Conservation (phyloP, 208 protist genomes). For the Leishmania tropica region DNA sequence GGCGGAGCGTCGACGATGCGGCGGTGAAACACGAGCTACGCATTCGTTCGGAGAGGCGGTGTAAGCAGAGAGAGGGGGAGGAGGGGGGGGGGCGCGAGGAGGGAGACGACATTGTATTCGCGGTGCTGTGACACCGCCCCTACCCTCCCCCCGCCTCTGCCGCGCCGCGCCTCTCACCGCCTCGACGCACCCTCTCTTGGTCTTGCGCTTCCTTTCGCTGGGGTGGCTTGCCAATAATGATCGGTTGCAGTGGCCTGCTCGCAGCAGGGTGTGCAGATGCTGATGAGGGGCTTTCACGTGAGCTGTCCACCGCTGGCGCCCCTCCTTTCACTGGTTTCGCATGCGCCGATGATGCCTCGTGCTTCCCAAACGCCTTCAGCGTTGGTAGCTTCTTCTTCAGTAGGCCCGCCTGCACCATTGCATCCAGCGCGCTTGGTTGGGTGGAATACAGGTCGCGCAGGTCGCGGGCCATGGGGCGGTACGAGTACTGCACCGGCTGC, state of each 20-base stretch:
- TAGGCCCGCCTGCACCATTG: conserved; percentile 24
- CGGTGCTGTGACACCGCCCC: not conserved
- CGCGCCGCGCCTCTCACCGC: not conserved
- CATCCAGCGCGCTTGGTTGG: conserved; percentile 27
- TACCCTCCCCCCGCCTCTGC: not conserved
- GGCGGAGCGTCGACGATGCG: not conserved
- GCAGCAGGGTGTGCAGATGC: not conserved
- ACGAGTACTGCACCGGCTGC: conserved; percentile 56
- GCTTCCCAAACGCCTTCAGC: conserved; percentile 8
- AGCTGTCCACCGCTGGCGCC: too few species aligned
- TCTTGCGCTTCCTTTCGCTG: too few species aligned
- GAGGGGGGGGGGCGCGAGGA: not conserved
- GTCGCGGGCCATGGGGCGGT: conserved; percentile 63
- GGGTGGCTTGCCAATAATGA: not conserved
- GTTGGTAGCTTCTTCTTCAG: conserved; percentile 22
- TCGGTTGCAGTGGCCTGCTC: not conserved
- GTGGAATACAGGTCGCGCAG: conserved; percentile 70
- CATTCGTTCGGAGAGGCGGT: not conserved
- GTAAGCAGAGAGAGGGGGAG: not conserved
- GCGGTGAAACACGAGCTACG: not conserved
- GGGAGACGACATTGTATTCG: not conserved
- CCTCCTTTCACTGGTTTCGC: not conserved
- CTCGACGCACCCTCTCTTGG: not conserved
- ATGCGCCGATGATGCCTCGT: not conserved
- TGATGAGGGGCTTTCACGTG: not conserved